A percentile compares a stretch with the other conserved stretches of the same genome.
Evolutionary conservation across 1,139 yeast genomes (phyloP).

Genomic region (Keqinozyma sinolaborantium): DNA sequence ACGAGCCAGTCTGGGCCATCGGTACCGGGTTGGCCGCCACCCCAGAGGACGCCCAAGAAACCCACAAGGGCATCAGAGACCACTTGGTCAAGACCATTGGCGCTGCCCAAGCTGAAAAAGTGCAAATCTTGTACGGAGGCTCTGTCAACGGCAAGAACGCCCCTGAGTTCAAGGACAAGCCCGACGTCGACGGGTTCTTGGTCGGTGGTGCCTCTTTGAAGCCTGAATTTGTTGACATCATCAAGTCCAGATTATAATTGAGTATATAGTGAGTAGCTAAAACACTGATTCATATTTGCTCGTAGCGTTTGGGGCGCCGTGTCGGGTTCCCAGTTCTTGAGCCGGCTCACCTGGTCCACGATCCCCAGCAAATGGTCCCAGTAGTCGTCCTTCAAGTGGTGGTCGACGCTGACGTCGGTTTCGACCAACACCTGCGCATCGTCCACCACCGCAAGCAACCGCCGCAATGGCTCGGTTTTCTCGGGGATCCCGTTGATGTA

Average conservation of each 20-base stretch:
- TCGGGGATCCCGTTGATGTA: constrained; percentile 48
- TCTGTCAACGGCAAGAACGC: constrained; percentile 97
- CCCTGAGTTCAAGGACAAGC: constrained; percentile 83
- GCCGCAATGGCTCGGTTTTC: constrained; percentile 18
- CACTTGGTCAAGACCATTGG: constrained; percentile 79
- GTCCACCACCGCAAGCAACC: constrained; percentile 19
- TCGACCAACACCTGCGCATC: constrained; percentile 30
- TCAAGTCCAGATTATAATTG: constrained; percentile 83
- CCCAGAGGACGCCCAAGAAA: constrained; percentile 94
- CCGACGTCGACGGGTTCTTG: constrained; percentile 95
- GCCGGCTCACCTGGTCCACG: constrained; percentile 11
- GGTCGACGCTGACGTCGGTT: constrained; percentile 35
- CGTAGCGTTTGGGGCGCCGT: not conserved
- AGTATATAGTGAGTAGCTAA: not conserved
- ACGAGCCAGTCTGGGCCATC: constrained; percentile 99
- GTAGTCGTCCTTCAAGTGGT: constrained; percentile 15
- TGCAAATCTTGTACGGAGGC: constrained; percentile 97
- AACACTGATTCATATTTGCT: not conserved
- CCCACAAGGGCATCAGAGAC: constrained; percentile 85
- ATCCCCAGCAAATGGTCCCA: constrained; percentile 16
- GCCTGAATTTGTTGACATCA: constrained; percentile 94
- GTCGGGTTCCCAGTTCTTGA: constrained; percentile 11
- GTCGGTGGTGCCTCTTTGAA: constrained; percentile 99
- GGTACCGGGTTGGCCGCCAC: constrained; percentile 99
- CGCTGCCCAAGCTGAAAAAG: constrained; percentile 66